A percentile compares a stretch with the other conserved stretches of the same genome.
Conservation (phyloP, 495 filamentous ascomycete species). For the Opeltia flavorubescens region DNA sequence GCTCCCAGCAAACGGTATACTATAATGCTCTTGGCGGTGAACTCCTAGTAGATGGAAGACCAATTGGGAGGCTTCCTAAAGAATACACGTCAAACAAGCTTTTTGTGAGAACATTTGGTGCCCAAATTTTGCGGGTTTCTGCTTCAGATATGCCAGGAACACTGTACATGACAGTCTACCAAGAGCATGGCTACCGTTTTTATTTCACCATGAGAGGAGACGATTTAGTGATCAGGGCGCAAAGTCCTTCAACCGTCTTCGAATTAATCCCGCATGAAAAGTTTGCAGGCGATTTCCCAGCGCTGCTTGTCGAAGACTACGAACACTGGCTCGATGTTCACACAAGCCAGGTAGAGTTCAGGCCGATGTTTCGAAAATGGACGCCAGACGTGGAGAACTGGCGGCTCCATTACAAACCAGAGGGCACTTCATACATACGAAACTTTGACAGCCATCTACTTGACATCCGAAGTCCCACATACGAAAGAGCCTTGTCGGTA, state of each 20-base stretch:
- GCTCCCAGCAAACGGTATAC: background rate
- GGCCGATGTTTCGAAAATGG: slow-evolving; percentile 32
- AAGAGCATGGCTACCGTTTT: background rate
- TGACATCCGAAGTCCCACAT: slow-evolving; percentile 21
- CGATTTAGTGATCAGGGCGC: slow-evolving; percentile 17
- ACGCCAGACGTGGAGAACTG: slow-evolving; percentile 15
- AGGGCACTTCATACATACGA: slow-evolving; percentile 6
- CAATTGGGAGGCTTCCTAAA: background rate
- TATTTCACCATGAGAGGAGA: slow-evolving; percentile 25
- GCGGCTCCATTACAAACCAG: slow-evolving; percentile 13
- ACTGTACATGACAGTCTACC: slow-evolving; percentile 1
- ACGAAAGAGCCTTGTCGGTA: slow-evolving; percentile 14
- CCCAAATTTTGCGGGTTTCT: background rate
- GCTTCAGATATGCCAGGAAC: slow-evolving; percentile 1
- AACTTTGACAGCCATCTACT: slow-evolving; percentile 13
- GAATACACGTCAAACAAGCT: background rate
- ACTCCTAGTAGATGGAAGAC: slow-evolving; percentile 4
- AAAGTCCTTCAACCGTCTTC: slow-evolving; percentile 7
- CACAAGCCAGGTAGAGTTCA: slow-evolving; percentile 33
- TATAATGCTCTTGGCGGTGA: slow-evolving; percentile 4
- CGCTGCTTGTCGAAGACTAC: slow-evolving; percentile 28
- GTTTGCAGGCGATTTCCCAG: slow-evolving; percentile 32
- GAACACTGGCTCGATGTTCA: slow-evolving; percentile 45
- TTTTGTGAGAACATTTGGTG: slow-evolving; percentile 1
- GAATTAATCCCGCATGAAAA: slow-evolving; percentile 33